Base-by-base conservation (phyloP, 106 monocot species). In the Alisma plantagoaquatica region DNA sequence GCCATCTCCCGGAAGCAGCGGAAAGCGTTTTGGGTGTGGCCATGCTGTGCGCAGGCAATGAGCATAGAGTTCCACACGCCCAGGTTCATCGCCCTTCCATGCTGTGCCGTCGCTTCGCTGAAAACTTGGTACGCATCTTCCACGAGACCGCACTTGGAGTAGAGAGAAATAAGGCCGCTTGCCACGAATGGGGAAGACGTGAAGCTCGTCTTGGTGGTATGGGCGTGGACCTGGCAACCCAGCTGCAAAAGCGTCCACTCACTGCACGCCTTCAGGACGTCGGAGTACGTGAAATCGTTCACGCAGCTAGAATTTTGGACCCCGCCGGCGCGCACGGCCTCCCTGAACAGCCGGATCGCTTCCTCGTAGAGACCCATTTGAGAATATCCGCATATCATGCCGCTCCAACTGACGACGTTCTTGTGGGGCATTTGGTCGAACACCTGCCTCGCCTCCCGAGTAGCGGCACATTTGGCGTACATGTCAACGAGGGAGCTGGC, bases 381-480 rank as follows among this genome's bases (percentile, higher is more conserved):
- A 8, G 78, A 64, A 57, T 82, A 64, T 9, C 81, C 87, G 66
- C 48, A 60, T 27, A 87, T 82, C 29, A 87, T 54, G 21, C 70
- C 78, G 57, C 77, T 73, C 81, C 81, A 87, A 20, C 77, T 78
- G 44, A 87, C 87, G 26, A 81, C 72, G 28, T 78, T 87, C 33
- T 54, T 44, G 1, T 53, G 17, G n/a, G 77, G 77, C 81, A 87
- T 87, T 30, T 62, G 70, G 5, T 78, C 81, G 66, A 87, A 87
- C 50, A 78, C 0, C 10, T 32, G 43, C 23, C 69, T 46, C 1
- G 87, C 81, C 10, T 70, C 62, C 0, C 1, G 2, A 17, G 82
- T 48, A 23, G 64, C 41, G 15, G 29, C 60, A 33, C 73, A 78
- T 26, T 87, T 87, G 2, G 65, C 74, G 31, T 87, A 78, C 75